Evolutionary conservation across 2,329 filamentous ascomycete species (phyloP).

Genomic region (Pestalotiopsis sp.): DNA sequence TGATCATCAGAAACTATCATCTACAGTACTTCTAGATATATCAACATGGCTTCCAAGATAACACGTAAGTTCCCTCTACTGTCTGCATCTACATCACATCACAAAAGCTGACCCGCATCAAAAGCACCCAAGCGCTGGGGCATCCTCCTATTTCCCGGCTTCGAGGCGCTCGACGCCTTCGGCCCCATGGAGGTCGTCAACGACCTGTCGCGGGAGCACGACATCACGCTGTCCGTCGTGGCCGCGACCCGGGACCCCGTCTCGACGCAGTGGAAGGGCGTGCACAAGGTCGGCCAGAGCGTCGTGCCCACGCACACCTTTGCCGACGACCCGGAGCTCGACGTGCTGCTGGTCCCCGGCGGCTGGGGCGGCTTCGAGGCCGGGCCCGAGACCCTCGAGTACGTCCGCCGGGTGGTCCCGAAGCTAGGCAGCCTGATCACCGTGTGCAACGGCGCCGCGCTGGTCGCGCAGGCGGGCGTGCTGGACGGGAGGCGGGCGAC

Average conservation of each 20-base stretch:
- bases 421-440: conserved; percentile 56
- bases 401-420: conserved; percentile 42
- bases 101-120: background rate
- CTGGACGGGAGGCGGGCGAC: conserved; percentile 61
- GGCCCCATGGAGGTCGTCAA: conserved; percentile 10
- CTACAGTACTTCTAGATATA: background rate
- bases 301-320: conserved; percentile 38
- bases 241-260: conserved; percentile 4
- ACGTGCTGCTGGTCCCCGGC: conserved; percentile 43
- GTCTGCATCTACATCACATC: background rate
- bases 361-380: conserved; percentile 34
- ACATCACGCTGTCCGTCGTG: conserved; percentile 2
- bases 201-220: background rate
- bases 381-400: conserved; percentile 36
- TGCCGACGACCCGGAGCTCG: conserved; percentile 30
- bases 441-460: conserved; percentile 61
- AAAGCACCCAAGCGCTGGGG: conserved; percentile 7
- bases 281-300: conserved; percentile 10
- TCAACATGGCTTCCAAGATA: background rate
- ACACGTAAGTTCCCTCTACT: background rate
- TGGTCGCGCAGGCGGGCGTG: conserved; percentile 57
- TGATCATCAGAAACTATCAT: background rate
- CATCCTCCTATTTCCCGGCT: conserved; percentile 5
- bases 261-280: conserved; percentile 1
- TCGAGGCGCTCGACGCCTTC: conserved; percentile 11